Conservation (phyloP, 2,329 filamentous ascomycete genomes). For the Pyricularia sp. region DNA sequence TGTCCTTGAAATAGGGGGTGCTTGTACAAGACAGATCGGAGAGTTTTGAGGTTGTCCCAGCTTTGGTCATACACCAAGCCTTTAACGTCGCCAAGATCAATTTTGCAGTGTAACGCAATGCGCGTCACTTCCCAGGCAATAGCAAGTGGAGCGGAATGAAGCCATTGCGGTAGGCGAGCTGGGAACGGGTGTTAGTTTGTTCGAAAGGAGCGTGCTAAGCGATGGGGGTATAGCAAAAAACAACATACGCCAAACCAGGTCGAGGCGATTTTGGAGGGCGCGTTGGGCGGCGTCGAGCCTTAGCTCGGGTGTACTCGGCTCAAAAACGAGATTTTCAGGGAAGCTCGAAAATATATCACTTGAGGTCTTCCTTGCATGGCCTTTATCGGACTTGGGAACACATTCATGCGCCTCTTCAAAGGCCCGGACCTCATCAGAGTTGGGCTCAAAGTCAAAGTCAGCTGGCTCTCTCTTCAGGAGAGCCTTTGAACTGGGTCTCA, state of each 20-base stretch:
- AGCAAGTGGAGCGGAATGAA: constrained; percentile 35
- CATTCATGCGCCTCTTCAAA: background rate
- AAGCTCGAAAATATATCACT: background rate
- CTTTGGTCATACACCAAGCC: constrained; percentile 24
- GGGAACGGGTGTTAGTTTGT: constrained; percentile 2
- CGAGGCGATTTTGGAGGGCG: constrained; percentile 18
- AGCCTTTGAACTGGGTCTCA: background rate
- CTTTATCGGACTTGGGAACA: background rate
- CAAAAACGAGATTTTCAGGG: background rate
- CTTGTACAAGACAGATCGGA: constrained; percentile 31
- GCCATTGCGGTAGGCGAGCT: constrained; percentile 29
- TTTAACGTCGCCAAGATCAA: constrained; percentile 26
- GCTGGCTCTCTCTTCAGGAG: background rate
- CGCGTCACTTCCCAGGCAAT: constrained; percentile 44
- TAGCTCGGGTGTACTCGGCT: background rate
- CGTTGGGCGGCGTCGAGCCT: background rate
- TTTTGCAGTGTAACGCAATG: constrained; percentile 33
- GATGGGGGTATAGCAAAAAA: background rate
- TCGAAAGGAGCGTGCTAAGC: background rate
- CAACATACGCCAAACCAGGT: constrained; percentile 30
- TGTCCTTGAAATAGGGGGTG: constrained; percentile 33
- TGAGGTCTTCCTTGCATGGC: background rate
- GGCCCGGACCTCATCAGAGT: constrained; percentile 1
- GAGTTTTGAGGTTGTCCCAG: constrained; percentile 32
- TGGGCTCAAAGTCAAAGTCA: background rate